phyloP scores from a whole-genome alignment of 2,329 filamentous ascomycete genomes.

The Achaetomium macrosporum region DNA sequence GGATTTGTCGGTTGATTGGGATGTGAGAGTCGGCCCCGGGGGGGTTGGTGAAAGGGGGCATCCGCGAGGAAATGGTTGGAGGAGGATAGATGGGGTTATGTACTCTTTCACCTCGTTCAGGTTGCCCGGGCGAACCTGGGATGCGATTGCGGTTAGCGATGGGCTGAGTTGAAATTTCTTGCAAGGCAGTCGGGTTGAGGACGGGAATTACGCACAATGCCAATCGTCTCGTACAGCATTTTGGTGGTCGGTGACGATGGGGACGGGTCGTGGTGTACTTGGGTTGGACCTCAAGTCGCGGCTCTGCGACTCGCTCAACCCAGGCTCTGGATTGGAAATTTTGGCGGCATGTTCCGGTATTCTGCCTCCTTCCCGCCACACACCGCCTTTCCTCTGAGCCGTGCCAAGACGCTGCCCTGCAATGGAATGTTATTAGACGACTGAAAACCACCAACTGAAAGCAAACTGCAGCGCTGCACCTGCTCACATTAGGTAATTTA shows the following conservation, averaged over 20 bases:
- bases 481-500: too few relatives aligned
- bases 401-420: too few relatives aligned
- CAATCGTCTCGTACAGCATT: constrained; percentile 98
- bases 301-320: too few relatives aligned
- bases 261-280: constrained; percentile 1
- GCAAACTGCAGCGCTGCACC: too few relatives aligned
- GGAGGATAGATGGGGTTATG: constrained; percentile 30
- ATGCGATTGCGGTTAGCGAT: constrained; percentile 10
- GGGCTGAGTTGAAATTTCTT: not conserved
- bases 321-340: not conserved
- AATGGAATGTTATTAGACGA: too few relatives aligned
- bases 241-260: constrained; percentile 26
- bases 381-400: constrained; percentile 4
- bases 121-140: constrained; percentile 84
- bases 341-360: constrained; percentile 15
- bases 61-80: constrained; percentile 2
- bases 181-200: not conserved
- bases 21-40: constrained; percentile 4
- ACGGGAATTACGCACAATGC: constrained; percentile 61
- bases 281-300: not conserved
- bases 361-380: constrained; percentile 2
- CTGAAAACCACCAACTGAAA: too few relatives aligned
- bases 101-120: constrained; percentile 94
- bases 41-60: not conserved
- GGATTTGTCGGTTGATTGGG: too few relatives aligned